Conservation (phyloP, 164 flowering plant species). For the Macadamia tetraphylla region DNA sequence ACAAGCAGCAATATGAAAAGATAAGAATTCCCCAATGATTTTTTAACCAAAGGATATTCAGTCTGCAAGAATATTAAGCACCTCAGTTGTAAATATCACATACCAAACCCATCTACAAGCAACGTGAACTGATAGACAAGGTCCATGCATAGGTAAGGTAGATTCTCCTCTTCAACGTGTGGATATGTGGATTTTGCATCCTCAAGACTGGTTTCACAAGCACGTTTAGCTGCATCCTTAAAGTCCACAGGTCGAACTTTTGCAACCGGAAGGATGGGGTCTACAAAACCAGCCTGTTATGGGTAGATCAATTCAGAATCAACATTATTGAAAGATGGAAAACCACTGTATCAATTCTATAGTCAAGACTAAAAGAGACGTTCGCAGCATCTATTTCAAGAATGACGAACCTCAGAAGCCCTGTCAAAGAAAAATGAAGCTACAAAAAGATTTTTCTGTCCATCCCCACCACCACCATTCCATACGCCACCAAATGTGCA, state of each 20-base stretch:
- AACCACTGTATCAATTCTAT: not conserved
- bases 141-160: constrained; percentile 58
- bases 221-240: constrained; percentile 44
- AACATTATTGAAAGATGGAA: not conserved
- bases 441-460: constrained; percentile 84
- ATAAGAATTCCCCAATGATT: not conserved
- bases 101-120: constrained; percentile 57
- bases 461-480: constrained; percentile 99
- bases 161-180: constrained; percentile 27
- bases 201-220: constrained; percentile 30
- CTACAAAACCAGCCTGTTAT: constrained; percentile 58
- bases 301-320: constrained; percentile 3
- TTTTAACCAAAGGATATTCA: no score
- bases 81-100: constrained; percentile 7
- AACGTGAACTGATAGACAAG: constrained; percentile 49
- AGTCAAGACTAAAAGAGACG: not conserved
- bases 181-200: constrained; percentile 31
- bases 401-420: constrained; percentile 75
- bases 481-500: constrained; percentile 97
- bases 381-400: constrained; percentile 1
- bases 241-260: constrained; percentile 45
- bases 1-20: not conserved
- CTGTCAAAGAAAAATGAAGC: constrained; percentile 98
- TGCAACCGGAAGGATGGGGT: constrained; percentile 34
- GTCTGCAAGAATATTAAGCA: not conserved